phyloP scores from a whole-genome alignment of 208 protist species.

The Vickermania spadyakhi region DNA sequence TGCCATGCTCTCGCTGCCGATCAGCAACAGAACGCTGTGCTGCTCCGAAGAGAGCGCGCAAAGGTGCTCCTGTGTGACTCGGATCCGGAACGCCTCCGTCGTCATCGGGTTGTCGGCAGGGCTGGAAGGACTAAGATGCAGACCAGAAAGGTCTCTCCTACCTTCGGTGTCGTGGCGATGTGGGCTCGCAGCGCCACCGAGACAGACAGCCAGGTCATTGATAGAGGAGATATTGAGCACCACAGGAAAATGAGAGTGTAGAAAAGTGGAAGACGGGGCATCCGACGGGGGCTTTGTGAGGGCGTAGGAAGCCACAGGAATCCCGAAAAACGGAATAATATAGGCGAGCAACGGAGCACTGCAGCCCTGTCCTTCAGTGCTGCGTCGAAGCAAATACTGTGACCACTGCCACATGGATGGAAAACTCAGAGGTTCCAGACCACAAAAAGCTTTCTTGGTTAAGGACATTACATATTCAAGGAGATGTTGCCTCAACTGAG shows the following conservation, averaged over 20 bases:
- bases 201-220: not conserved
- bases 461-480: slow-evolving; percentile 38
- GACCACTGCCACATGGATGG: not conserved
- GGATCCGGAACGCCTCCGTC: slow-evolving; percentile 13
- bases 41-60: slow-evolving; percentile 40
- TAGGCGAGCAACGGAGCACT: too few species aligned
- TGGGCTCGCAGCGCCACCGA: not conserved
- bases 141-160: too few species aligned
- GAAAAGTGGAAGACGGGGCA: not conserved
- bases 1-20: slow-evolving; percentile 38
- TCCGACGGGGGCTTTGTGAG: too few species aligned
- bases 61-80: slow-evolving; percentile 51
- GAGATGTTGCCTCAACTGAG: slow-evolving; percentile 26
- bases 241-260: not conserved
- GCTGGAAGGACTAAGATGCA: too few species aligned
- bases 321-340: not conserved
- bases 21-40: slow-evolving; percentile 57
- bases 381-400: not conserved
- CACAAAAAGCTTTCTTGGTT: slow-evolving; percentile 42
- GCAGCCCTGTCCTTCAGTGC: too few species aligned
- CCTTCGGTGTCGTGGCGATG: too few species aligned
- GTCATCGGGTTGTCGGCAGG: slow-evolving; percentile 10
- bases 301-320: not conserved
- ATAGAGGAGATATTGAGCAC: not conserved
- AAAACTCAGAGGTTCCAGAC: slow-evolving; percentile 2